These are phyloP conservation scores for Rhizophora apiculata DNA, from an alignment of 345 rosid genomes.

Conservation along the genomic window DNA sequence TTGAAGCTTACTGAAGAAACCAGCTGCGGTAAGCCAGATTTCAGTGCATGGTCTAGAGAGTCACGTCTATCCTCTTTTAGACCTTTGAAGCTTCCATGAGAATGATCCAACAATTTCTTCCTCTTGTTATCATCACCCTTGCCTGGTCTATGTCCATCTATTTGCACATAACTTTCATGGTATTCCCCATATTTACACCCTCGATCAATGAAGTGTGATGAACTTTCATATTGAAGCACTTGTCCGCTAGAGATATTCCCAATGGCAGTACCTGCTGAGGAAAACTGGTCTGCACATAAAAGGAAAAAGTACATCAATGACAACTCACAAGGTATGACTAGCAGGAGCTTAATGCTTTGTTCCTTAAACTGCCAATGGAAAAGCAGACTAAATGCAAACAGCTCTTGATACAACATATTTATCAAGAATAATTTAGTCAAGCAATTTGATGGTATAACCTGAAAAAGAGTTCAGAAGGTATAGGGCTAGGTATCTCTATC, in stretches of 20 bases:
- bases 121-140: conserved; percentile 40
- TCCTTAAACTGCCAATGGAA: not conserved
- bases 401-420: too few relatives aligned
- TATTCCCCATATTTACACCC: conserved; percentile 61
- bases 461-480: not conserved
- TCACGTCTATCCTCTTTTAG: conserved; percentile 31
- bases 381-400: not conserved
- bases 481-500: not conserved
- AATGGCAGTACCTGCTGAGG: conserved; percentile 31
- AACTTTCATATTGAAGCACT: conserved; percentile 66
- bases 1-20: conserved; percentile 46
- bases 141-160: conserved; percentile 43
- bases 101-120: conserved; percentile 32
- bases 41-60: conserved; percentile 26
- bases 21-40: conserved; percentile 34
- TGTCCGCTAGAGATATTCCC: conserved; percentile 52
- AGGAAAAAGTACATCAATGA: not conserved
- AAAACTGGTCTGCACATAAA: conserved; percentile 46
- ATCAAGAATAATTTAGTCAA: not conserved
- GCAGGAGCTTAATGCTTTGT: too few relatives aligned
- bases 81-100: conserved; percentile 42
- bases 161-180: conserved; percentile 56
- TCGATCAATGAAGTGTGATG: conserved; percentile 52
- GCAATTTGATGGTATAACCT: not conserved
- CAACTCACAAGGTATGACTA: not conserved